Conservation (phyloP, 352 stramenopile genomes). For the Peronospora destructor region DNA sequence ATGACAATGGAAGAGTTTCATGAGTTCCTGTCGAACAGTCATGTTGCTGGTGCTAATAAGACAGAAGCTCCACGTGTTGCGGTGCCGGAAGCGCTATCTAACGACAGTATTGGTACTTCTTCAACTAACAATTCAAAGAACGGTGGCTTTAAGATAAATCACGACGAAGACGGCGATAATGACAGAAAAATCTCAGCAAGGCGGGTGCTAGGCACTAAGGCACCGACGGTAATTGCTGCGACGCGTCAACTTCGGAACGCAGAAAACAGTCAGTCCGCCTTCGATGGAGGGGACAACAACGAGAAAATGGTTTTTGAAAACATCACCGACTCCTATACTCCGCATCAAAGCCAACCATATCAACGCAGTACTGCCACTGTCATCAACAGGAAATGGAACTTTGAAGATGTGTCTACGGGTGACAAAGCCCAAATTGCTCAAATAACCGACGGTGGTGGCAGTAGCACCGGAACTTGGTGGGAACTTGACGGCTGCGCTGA, state of each 20-base stretch:
- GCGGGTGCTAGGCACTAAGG: slow-evolving; percentile 3
- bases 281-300: slow-evolving; percentile 16
- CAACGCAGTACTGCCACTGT: slow-evolving; percentile 22
- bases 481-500: slow-evolving; percentile 8
- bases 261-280: slow-evolving; percentile 19
- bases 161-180: slow-evolving; percentile 1
- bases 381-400: slow-evolving; percentile 30
- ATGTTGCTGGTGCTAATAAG: slow-evolving; percentile 14
- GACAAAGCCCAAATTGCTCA: slow-evolving; percentile 15
- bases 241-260: slow-evolving; percentile 11
- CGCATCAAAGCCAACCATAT: slow-evolving; percentile 8
- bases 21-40: slow-evolving; percentile 32
- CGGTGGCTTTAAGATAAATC: neutral
- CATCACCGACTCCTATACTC: slow-evolving; percentile 9
- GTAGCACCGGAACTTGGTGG: slow-evolving; percentile 13
- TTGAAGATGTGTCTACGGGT: slow-evolving; percentile 17
- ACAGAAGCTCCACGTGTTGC: slow-evolving; percentile 1
- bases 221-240: slow-evolving; percentile 2
- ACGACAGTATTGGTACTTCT: no score
- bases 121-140: no score
- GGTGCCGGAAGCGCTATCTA: neutral
- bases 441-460: slow-evolving; percentile 6
- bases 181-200: slow-evolving; percentile 9
- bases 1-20: slow-evolving; percentile 52
- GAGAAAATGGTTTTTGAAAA: slow-evolving; percentile 3